Base-by-base conservation (phyloP, 805 yeast genomes). In the Saturnispora serradocipensis region DNA sequence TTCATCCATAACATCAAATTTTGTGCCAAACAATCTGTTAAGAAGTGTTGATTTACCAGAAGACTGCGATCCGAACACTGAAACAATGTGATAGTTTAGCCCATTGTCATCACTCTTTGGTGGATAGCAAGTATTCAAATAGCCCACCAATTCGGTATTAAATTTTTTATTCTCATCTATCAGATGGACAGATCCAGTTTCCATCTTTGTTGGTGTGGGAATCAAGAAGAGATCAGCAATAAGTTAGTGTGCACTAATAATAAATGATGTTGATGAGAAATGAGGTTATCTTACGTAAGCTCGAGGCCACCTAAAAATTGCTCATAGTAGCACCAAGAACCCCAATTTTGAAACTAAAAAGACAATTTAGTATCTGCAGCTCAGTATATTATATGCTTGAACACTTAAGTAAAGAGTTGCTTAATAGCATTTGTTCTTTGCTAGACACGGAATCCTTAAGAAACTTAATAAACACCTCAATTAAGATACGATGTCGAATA, bases 31-130 rank as follows among this genome's bases (percentile, higher is more conserved):
- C 52, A 93, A 69, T 43, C 81, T 79, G 69, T 93, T 93, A 60
- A 93, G 74, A 53, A 93, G 74, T 0, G 99, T 93, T 2, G 97
- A 88, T 68, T 93, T 93, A 50, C 99, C 99, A 4, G 97, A 89
- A 3, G 95, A 85, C 65, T 93, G 99, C 1, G 97, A 88, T 5
- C 99, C 99, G 72, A 93, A 93, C 38, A 93, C 99, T 0, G 98
- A 84, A 3, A 93, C 87, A 18, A 93, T 81, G 66, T 93, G 96
- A 70, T 91, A 90, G 59, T 84, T 74, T 51, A 84, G 70, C 0
- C 90, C 95, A 13, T 75, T 72, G 43, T 72, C 72, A 44, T 61
- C 60, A 27, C 59, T 54, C 1, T 18, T 38, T 18, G 57, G 48
- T n/a, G 54, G 56, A 46, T 65, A 65, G 46, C 61, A 60, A 28